These are phyloP conservation scores for Botryosphaeria dothidea DNA, from an alignment of 2,329 filamentous ascomycete species.

Conservation along the genomic window DNA sequence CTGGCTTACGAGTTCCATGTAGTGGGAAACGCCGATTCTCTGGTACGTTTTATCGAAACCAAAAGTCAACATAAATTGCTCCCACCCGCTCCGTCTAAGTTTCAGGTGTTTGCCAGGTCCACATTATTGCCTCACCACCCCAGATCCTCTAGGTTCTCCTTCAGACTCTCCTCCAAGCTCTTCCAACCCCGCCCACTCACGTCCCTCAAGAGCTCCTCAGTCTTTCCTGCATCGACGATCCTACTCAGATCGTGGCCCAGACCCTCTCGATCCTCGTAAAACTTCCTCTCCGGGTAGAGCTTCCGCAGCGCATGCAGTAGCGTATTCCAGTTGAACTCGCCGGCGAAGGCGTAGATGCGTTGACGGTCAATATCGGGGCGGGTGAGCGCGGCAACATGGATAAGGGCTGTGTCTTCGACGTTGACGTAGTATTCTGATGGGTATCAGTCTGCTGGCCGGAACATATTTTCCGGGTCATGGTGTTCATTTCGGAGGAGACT, in stretches of 20 bases:
- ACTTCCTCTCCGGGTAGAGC: not conserved
- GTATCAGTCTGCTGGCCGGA: too few relatives aligned
- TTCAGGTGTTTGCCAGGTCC: too few relatives aligned
- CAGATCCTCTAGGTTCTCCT: slow-evolving; percentile 14
- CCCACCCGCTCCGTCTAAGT: too few relatives aligned
- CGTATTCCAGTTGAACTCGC: slow-evolving; percentile 21
- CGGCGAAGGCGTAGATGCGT: slow-evolving; percentile 24
- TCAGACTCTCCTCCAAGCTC: slow-evolving; percentile 21
- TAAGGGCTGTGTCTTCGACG: slow-evolving; percentile 25
- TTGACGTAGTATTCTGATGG: slow-evolving; percentile 23
- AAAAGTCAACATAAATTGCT: too few relatives aligned
- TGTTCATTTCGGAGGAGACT: not conserved
- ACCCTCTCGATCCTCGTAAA: slow-evolving; percentile 19
- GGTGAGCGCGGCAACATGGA: slow-evolving; percentile 26
- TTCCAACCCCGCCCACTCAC: slow-evolving; percentile 21
- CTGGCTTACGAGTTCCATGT: too few relatives aligned
- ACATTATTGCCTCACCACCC: not conserved
- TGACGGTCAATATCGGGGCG: slow-evolving; percentile 20
- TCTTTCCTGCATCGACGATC: slow-evolving; percentile 1
- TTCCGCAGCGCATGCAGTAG: slow-evolving; percentile 17
- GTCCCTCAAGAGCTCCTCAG: slow-evolving; percentile 19
- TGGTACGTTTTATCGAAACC: too few relatives aligned
- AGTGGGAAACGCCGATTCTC: too few relatives aligned
- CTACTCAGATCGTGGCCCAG: slow-evolving; percentile 22
- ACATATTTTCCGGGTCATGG: not conserved